Base-by-base conservation (phyloP, 306 rosid genomes). In the Cajanus cajan region DNA sequence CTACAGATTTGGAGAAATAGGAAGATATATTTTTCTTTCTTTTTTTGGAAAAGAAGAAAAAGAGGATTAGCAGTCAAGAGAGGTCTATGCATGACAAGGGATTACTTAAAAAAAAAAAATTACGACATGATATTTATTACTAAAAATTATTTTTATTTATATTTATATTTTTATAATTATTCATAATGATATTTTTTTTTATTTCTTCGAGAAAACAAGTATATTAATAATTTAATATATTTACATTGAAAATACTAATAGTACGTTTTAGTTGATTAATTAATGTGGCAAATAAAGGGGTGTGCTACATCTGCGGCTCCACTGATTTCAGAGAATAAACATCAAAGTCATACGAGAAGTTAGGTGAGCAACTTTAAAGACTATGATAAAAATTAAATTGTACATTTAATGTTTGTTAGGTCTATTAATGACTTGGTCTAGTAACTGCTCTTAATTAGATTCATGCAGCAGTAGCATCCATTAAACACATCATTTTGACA, bases 361-460 rank as follows among this genome's bases (percentile, higher is more conserved):
- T 90, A 75, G 98, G 92, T 89, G 85, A 85, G 87, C 82, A 84
- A 69, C 88, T 86, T 89, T 80, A 85, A 83, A 76, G 86, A 83
- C 80, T 82, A 85, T 88, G 89, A 87, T 78, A 80, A 71, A 79
- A 82, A 82, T 73, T 90, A 73, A 94, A 90, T 85, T 80, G 74
- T 12, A 25, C 86, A 92, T 90, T 90, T 78, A 94, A 85, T 88
- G 92, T 73, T 10, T 3, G 92, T 89, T 92, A 88, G 96, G 90
- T 90, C 77, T 80, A 87, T 88, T 83, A 90, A 90, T 92, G 93
- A 82, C 90, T 87, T 86, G 88, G 87, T 68, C 82, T 86, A 88
- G 84, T 82, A 89, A 89, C 87, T 88, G 85, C 78, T 82, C 87
- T 89, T 90, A 92, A 90, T 92, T 87, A 94, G 84, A 34, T 90